Evolutionary conservation across 2,329 filamentous ascomycete genomes (phyloP).

Genomic region (Xylaria sp.): DNA sequence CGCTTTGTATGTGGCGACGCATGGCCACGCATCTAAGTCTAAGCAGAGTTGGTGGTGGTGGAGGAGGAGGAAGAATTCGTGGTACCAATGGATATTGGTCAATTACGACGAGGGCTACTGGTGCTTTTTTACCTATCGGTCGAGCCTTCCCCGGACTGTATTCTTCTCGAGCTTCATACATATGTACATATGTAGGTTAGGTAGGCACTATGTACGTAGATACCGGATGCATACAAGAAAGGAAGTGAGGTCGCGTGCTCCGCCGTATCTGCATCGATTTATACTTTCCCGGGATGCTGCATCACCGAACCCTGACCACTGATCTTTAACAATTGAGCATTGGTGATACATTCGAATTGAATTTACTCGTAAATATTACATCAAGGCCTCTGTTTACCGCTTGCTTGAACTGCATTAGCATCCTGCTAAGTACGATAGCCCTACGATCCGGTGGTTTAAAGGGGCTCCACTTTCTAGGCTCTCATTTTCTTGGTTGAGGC

Average conservation of each 20-base stretch:
- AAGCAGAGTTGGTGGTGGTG: slow-evolving; percentile 2
- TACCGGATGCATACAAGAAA: background rate
- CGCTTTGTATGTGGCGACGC: slow-evolving; percentile 18
- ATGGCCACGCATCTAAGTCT: slow-evolving; percentile 21
- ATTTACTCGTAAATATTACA: slow-evolving; percentile 12
- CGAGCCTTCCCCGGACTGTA: no score
- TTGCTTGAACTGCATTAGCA: slow-evolving; percentile 10
- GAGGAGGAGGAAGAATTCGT: slow-evolving; percentile 1
- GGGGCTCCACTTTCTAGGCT: slow-evolving; percentile 24
- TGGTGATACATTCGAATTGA: background rate
- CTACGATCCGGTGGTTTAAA: slow-evolving; percentile 18
- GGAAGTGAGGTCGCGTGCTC: background rate
- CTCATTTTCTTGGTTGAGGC: slow-evolving; percentile 17
- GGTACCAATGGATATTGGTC: slow-evolving; percentile 29
- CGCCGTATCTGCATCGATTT: slow-evolving; percentile 13
- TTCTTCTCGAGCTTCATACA: no score
- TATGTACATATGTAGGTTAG: no score
- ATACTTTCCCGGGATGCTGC: background rate
- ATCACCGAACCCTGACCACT: background rate
- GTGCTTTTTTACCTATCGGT: background rate
- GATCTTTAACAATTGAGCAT: background rate
- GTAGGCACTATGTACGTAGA: background rate
- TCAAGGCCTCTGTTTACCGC: slow-evolving; percentile 2
- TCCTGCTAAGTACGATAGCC: slow-evolving; percentile 15
- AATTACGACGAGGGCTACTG: slow-evolving; percentile 4